Conservation (phyloP, 169 alveolate genomes). For the Plasmodium ovale region DNA sequence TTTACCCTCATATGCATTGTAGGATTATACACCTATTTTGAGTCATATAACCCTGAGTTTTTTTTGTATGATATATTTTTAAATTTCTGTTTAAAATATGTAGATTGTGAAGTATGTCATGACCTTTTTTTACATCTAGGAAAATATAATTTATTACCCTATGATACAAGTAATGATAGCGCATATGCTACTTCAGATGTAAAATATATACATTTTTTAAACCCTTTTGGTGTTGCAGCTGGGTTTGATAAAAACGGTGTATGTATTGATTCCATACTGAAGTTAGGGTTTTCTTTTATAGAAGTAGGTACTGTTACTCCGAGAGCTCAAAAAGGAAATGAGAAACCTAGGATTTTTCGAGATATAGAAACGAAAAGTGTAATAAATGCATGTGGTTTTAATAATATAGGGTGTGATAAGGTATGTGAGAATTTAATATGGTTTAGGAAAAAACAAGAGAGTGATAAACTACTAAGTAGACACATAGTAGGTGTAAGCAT, state of each 20-base stretch:
- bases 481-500: slow-evolving; percentile 89
- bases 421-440: slow-evolving; percentile 80
- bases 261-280: slow-evolving; percentile 80
- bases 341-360: slow-evolving; percentile 88
- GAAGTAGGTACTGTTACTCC: slow-evolving; percentile 91
- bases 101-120: slow-evolving; percentile 84
- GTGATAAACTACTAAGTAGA: slow-evolving; percentile 82
- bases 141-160: slow-evolving; percentile 80
- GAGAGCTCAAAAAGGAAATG: slow-evolving; percentile 89
- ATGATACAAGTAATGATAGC: slow-evolving; percentile 79
- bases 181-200: slow-evolving; percentile 22
- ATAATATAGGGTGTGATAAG: slow-evolving; percentile 86
- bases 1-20: slow-evolving; percentile 27
- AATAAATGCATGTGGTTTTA: slow-evolving; percentile 89
- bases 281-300: slow-evolving; percentile 90
- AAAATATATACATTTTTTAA: slow-evolving; percentile 39
- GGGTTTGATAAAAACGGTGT: slow-evolving; percentile 91
- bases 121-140: slow-evolving; percentile 78
- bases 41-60: slow-evolving; percentile 72
- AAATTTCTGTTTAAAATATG: slow-evolving; percentile 75
- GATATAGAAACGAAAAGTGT: slow-evolving; percentile 82
- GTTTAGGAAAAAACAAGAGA: slow-evolving; percentile 79
- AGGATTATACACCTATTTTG: slow-evolving; percentile 48
- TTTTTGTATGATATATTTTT: slow-evolving; percentile 78
- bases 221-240: slow-evolving; percentile 90